Base-by-base conservation (phyloP, 495 filamentous ascomycete species). In the Glarea lozoyensis region DNA sequence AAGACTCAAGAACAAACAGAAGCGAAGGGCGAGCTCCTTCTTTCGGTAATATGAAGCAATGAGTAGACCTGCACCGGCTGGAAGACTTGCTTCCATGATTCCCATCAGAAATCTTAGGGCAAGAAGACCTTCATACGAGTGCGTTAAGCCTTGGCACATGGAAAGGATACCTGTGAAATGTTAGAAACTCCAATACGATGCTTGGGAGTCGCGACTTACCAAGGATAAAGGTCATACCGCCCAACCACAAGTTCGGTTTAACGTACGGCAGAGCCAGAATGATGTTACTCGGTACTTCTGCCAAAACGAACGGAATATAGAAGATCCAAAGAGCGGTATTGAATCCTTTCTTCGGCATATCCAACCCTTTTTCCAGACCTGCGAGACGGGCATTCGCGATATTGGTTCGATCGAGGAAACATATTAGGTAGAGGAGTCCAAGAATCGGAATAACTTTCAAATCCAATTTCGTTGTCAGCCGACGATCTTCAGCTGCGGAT, bases 391-490 rank as follows among this genome's bases (percentile, higher is more conserved):
- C 64, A 45, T 67, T 67, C n/a, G 59, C 31, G n/a, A 34, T 34
- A 16, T 34, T 34, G 5, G 31, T 34, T 6, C 31, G 31, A 16
- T 34, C 31, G 4, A 34, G n/a, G 31, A 34, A 34, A 34, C 31
- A 34, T 34, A 34, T 34, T 34, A 71, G 58, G 44, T 73, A 73
- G 7, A 73, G 57, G 3, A 73, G 37, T 0, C 59, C 55, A 6
- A 73, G 64, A 42, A 69, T 59, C 4, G 69, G 66, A 18, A 73
- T 53, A 0, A 73, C 47, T 2, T 62, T 60, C 9, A 46, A 9
- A 34, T 64, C 61, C 35, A 62, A 48, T 36, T 52, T 6, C 12
- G 31, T 34, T 13, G 31, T 34, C 12, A 34, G 31, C n/a, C 4
- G n/a, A 4, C 31, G 5, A 16, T 34, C 31, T 34, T 34, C 31